Evolutionary conservation across 176 grass and related monocot species (phyloP).

Genomic region (Bothriochloa decipiens): DNA sequence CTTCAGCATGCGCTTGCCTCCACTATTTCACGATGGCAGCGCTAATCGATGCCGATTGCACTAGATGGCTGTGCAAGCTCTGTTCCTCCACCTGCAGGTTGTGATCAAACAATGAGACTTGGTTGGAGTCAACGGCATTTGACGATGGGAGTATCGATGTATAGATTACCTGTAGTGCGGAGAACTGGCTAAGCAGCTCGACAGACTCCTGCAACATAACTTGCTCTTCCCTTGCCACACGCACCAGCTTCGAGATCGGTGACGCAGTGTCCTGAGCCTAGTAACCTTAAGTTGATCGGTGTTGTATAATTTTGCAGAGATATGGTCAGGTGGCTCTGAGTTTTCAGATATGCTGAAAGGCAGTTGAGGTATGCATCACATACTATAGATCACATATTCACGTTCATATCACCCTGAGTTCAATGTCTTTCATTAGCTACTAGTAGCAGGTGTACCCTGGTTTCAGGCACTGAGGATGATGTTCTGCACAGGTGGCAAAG

Average conservation of each 20-base stretch:
- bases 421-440: too few species aligned
- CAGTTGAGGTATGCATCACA: too few species aligned
- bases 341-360: too few species aligned
- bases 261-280: slow-evolving; percentile 31
- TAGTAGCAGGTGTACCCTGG: too few species aligned
- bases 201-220: slow-evolving; percentile 44
- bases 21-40: not conserved
- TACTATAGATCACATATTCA: not conserved
- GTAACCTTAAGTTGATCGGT: too few species aligned
- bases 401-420: not conserved
- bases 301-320: too few species aligned
- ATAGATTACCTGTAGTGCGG: slow-evolving; percentile 43
- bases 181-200: slow-evolving; percentile 37
- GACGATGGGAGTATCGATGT: too few species aligned
- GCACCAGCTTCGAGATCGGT: slow-evolving; percentile 36
- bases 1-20: not conserved
- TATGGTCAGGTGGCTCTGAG: too few species aligned
- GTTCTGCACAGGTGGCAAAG: too few species aligned
- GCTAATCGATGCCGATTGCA: slow-evolving; percentile 31
- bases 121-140: too few species aligned
- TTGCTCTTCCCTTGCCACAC: slow-evolving; percentile 40
- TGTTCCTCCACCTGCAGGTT: slow-evolving; percentile 54
- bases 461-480: too few species aligned
- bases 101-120: not conserved
- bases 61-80: slow-evolving; percentile 61